Conservation (phyloP, 2,329 filamentous ascomycete species). For the Nothomitra cinnamomea region DNA sequence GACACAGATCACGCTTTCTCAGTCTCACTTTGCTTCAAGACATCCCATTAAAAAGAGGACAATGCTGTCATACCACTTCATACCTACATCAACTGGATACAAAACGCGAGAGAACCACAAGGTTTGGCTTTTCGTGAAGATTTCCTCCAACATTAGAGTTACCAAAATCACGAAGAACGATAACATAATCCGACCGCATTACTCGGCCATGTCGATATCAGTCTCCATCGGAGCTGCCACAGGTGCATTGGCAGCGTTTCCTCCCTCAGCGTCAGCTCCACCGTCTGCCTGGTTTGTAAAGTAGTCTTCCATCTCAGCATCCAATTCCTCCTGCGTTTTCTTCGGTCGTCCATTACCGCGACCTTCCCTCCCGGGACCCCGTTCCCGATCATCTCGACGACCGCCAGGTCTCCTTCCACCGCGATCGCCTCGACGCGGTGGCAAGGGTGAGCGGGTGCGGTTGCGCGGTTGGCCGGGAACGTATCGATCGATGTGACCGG, state of each 20-base stretch:
- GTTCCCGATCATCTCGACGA: slow-evolving; percentile 15
- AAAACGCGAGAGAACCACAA: too few species aligned
- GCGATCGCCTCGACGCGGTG: slow-evolving; percentile 29
- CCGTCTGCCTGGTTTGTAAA: slow-evolving; percentile 39
- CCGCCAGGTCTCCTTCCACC: slow-evolving; percentile 22
- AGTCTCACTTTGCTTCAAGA: too few species aligned
- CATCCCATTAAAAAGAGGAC: too few species aligned
- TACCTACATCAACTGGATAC: too few species aligned
- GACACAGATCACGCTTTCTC: too few species aligned
- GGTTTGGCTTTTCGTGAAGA: too few species aligned
- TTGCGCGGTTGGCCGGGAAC: slow-evolving; percentile 37
- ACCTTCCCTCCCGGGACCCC: slow-evolving; percentile 23
- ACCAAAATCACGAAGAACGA: too few species aligned
- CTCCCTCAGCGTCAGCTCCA: slow-evolving; percentile 21
- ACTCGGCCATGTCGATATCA: slow-evolving; percentile 21
- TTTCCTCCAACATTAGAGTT: too few species aligned
- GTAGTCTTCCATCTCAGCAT: slow-evolving; percentile 95
- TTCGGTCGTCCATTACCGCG: slow-evolving; percentile 36
- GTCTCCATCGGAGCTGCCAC: slow-evolving; percentile 11
- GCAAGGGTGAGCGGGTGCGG: slow-evolving; percentile 28
- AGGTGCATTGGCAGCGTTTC: slow-evolving; percentile 10
- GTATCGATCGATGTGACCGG: slow-evolving; percentile 63
- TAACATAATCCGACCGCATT: slow-evolving; percentile 1
- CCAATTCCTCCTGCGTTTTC: slow-evolving; percentile 83
- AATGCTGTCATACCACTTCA: too few species aligned